Evolutionary conservation across 2,329 filamentous ascomycete genomes (phyloP), one percentile per base, ranked within the genome.

Genomic region (Talaromyces islandicus): DNA sequence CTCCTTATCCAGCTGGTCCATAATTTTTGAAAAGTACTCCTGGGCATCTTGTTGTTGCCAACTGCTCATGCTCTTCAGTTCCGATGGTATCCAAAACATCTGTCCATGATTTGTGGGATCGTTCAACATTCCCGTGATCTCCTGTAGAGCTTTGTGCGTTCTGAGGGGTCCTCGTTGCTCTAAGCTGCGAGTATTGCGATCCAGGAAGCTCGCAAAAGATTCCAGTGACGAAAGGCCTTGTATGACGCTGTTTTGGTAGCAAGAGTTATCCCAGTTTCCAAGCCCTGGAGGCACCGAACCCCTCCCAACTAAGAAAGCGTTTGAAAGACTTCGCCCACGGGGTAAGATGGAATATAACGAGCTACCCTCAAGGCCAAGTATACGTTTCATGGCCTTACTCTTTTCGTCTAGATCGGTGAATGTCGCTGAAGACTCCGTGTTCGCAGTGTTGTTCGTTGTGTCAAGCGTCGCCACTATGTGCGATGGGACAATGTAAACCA

Each of bases 31-130:
- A 68, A 90, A 97, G 73, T 97, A 99, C 73, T 99, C 94, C 71
- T 97, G 94, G 5, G 94, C 94, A 75, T 99, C 94, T 75, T 99
- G 94, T 71, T 97, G 94, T 66, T 95, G 90, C 85, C 90, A 96
- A 30, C 90, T 96, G 73, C 88, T 93, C 88, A 97, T 95, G 10
- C 88, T 92, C 75, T 96, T 96, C 52, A 97, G 78, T 58, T 88
- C 85, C 0, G 83, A 78, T 0, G 91, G 90, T 7, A 92, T 92
- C 91, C 91, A 96, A 14, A 97, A 79, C 21, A 87, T 88, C 67
- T 82, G 83, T 7, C 91, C 91, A 63, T 90, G 88, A 67, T 92
- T 90, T 9, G 81, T 77, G 0, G 83, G 76, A 68, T 88, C 82
- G 67, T 89, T 90, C 41, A 97, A 78, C 59, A 86, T 84, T n/a